phyloP scores from a whole-genome alignment of 345 rosid species.

The Hibiscus mutabilis region DNA sequence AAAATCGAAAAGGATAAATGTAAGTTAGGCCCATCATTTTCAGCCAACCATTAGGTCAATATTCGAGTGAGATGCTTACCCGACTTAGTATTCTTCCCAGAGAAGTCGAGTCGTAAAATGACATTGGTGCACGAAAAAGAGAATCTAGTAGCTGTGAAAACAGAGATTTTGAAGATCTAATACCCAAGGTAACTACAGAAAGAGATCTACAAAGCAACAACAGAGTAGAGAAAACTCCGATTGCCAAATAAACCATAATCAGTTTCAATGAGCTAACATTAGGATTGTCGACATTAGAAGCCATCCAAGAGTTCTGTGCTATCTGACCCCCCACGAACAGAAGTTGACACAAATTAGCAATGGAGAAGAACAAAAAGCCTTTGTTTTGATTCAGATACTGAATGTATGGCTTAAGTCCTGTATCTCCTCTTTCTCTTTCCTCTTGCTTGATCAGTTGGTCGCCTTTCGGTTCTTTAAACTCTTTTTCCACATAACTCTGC shows the following conservation, averaged over 20 bases:
- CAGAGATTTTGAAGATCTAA: constrained; percentile 53
- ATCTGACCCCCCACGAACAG: constrained; percentile 43
- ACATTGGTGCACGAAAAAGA: constrained; percentile 70
- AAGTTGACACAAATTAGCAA: constrained; percentile 39
- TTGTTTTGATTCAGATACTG: constrained; percentile 57
- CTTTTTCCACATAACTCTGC: constrained; percentile 36
- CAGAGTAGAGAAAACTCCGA: constrained; percentile 34
- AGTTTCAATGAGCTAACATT: constrained; percentile 39
- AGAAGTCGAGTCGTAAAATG: constrained; percentile 70
- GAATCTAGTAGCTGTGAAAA: constrained; percentile 65
- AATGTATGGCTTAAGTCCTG: constrained; percentile 63
- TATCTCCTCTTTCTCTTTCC: constrained; percentile 77
- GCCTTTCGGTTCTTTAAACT: constrained; percentile 38
- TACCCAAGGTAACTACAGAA: constrained; percentile 35
- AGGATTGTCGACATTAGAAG: constrained; percentile 62
- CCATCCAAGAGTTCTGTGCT: constrained; percentile 73
- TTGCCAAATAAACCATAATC: constrained; percentile 47
- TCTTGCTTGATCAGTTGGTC: constrained; percentile 75
- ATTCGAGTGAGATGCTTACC: constrained; percentile 28
- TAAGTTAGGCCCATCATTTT: constrained; percentile 2
- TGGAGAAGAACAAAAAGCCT: constrained; percentile 48
- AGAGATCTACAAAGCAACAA: constrained; percentile 44
- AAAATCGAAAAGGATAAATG: background rate
- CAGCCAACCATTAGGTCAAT: background rate
- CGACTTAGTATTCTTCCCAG: constrained; percentile 73